Base-by-base conservation (phyloP, 2,329 filamentous ascomycete genomes). In the Cercospora citrullina region DNA sequence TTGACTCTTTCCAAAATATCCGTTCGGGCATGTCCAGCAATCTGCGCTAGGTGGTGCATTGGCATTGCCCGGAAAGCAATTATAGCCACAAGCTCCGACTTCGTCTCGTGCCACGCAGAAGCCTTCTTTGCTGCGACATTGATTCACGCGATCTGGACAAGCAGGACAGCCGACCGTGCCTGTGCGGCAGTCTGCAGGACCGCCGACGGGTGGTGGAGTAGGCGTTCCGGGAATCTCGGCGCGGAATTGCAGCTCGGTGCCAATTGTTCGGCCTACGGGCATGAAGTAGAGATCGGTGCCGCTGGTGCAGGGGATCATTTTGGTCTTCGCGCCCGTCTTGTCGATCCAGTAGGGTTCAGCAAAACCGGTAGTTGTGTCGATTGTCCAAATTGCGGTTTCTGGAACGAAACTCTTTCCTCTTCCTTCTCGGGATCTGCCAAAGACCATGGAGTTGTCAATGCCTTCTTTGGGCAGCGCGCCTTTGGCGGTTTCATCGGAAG, bases 31-130 rank as follows among this genome's bases (percentile, higher is more conserved):
- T 31, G 12, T 21, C 28, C 31, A 60, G 12, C 58, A 60, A n/a
- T 33, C 31, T 1, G 28, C 16, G 5, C 31, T 33, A 0, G 55
- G 26, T 12, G 55, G 55, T 5, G 12, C 55, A 12, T 59, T 59
- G 5, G 48, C 48, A n/a, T 60, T 60, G 3, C 55, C 55, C 1
- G 55, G 30, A 12, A 36, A 60, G 58, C 58, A 60, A 12, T 60
- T 60, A 18, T 60, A 60, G 16, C 58, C 58, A 26, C 58, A 60
- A 1, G 58, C 58, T 33, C 58, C 58, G n/a, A 60, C 58, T 21
- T 60, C 58, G 21, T 60, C 58, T 21, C 58, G 58, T 23, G 58
- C 31, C 1, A 60, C 58, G 10, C 58, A 60, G n/a, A 14, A 33
- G 1, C 58, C 58, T 5, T 33, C n/a, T 60, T 28, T 16, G 28